These are phyloP conservation scores for Candida glucosophila DNA, from an alignment of 1,139 yeast species.

Conservation along the genomic window DNA sequence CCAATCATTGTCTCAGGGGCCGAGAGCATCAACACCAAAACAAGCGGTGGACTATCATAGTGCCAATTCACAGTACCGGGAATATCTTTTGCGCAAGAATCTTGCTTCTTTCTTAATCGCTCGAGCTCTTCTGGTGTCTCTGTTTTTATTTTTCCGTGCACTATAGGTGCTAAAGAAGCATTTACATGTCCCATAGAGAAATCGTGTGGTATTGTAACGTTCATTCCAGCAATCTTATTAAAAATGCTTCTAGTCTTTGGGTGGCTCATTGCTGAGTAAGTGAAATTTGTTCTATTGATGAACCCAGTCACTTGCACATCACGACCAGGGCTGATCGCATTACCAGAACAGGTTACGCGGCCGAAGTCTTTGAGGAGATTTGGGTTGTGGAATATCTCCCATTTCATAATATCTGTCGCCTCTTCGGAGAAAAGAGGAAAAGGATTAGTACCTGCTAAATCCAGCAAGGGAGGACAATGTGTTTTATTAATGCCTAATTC, in stretches of 20 bases:
- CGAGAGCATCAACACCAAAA: conserved; percentile 26
- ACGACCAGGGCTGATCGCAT: conserved; percentile 11
- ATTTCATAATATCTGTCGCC: conserved; percentile 23
- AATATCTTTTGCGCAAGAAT: conserved; percentile 5
- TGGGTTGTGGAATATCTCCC: conserved; percentile 19
- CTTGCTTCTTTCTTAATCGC: conserved; percentile 1
- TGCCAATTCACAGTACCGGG: conserved; percentile 15
- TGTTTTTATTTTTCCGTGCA: too few species aligned
- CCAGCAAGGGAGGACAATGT: conserved; percentile 15
- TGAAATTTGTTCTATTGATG: conserved; percentile 16
- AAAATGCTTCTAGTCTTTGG: conserved; percentile 12
- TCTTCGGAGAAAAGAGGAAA: conserved; percentile 23
- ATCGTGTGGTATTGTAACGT: conserved; percentile 16
- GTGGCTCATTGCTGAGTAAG: conserved; percentile 10
- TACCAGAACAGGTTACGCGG: conserved; percentile 18
- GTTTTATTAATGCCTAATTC: conserved; percentile 21
- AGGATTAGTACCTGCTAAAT: conserved; percentile 21
- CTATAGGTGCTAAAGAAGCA: conserved; percentile 23
- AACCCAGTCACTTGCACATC: conserved; percentile 27
- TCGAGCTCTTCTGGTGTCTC: background rate
- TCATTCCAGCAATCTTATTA: conserved; percentile 14
- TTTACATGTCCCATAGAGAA: conserved; percentile 21
- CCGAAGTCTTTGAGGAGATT: conserved; percentile 15
- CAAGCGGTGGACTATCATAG: conserved; percentile 23
- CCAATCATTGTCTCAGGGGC: conserved; percentile 25